phyloP scores from a whole-genome alignment of 2,329 filamentous ascomycete genomes.

The Pyrenochaeta sp. region DNA sequence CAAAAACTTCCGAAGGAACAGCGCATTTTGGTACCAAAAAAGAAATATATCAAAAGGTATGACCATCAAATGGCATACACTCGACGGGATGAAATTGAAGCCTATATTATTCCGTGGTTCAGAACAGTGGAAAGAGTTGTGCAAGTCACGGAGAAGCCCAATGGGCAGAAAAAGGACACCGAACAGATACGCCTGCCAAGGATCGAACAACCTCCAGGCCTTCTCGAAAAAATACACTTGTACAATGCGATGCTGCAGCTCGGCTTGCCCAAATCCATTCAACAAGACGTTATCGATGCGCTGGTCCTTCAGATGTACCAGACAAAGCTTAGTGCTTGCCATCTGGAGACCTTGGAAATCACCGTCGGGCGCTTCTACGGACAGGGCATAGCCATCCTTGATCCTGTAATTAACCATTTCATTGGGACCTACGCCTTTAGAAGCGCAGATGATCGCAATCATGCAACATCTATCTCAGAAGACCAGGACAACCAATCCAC shows the following conservation, averaged over 20 bases:
- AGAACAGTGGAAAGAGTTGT: slow-evolving; percentile 4
- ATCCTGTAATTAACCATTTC: slow-evolving; percentile 29
- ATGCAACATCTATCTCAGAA: background rate
- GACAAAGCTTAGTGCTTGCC: slow-evolving; percentile 8
- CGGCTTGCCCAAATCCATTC: slow-evolving; percentile 15
- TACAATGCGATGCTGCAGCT: slow-evolving; percentile 34
- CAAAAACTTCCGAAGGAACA: background rate
- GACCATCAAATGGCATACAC: slow-evolving; percentile 21
- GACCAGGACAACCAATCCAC: background rate
- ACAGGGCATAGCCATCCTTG: slow-evolving; percentile 20
- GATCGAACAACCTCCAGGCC: slow-evolving; percentile 1
- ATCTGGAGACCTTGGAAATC: slow-evolving; percentile 27
- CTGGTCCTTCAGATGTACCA: slow-evolving; percentile 26
- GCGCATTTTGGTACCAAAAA: background rate
- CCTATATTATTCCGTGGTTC: slow-evolving; percentile 28
- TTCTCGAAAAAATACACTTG: slow-evolving; percentile 27
- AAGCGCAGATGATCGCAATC: slow-evolving; percentile 8
- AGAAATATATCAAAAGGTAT: background rate
- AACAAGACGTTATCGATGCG: slow-evolving; percentile 18
- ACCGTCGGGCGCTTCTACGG: slow-evolving; percentile 27
- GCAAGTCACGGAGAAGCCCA: background rate
- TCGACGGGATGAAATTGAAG: slow-evolving; percentile 10
- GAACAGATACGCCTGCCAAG: background rate
- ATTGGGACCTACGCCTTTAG: slow-evolving; percentile 23
- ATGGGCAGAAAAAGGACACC: background rate